Percentiles rank a stretch among this genome's conserved stretches.
phyloP scores from a whole-genome alignment of 345 rosid species.

The Turnera subulata region DNA sequence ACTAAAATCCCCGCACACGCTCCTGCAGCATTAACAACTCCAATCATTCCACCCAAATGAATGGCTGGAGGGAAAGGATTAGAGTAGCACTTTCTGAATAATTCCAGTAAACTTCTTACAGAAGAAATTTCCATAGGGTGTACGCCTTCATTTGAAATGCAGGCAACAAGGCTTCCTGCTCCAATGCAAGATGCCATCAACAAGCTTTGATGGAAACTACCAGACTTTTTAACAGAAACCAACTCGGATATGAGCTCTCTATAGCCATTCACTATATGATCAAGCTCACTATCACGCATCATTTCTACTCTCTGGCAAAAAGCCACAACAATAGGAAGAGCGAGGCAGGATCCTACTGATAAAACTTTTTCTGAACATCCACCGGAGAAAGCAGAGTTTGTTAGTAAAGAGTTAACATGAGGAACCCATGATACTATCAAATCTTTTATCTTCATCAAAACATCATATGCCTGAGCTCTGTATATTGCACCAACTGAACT shows the following conservation, averaged over 20 bases:
- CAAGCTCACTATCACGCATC: slow-evolving; percentile 54
- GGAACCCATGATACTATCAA: slow-evolving; percentile 80
- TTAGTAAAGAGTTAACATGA: slow-evolving; percentile 35
- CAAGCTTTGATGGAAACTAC: slow-evolving; percentile 60
- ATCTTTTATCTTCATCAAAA: slow-evolving; percentile 58
- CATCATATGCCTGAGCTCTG: slow-evolving; percentile 71
- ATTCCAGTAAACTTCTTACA: slow-evolving; percentile 51
- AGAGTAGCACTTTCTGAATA: slow-evolving; percentile 72
- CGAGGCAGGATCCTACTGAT: slow-evolving; percentile 77
- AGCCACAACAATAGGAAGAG: slow-evolving; percentile 62
- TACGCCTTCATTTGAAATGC: slow-evolving; percentile 64
- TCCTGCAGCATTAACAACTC: slow-evolving; percentile 76
- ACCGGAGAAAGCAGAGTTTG: slow-evolving; percentile 27
- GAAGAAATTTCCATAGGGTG: slow-evolving; percentile 52
- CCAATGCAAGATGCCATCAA: slow-evolving; percentile 78
- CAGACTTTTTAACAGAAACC: slow-evolving; percentile 49
- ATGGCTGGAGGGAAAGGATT: slow-evolving; percentile 49
- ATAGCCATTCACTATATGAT: slow-evolving; percentile 48
- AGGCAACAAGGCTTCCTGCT: slow-evolving; percentile 71
- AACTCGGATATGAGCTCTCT: slow-evolving; percentile 65
- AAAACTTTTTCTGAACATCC: slow-evolving; percentile 45
- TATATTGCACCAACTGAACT: slow-evolving; percentile 65
- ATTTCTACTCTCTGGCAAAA: slow-evolving; percentile 81
- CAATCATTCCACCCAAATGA: slow-evolving; percentile 87
- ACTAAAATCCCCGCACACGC: slow-evolving; percentile 75